Evolutionary conservation across 2,329 filamentous ascomycete species (phyloP).

Genomic region (Cladophialophora yegresii): DNA sequence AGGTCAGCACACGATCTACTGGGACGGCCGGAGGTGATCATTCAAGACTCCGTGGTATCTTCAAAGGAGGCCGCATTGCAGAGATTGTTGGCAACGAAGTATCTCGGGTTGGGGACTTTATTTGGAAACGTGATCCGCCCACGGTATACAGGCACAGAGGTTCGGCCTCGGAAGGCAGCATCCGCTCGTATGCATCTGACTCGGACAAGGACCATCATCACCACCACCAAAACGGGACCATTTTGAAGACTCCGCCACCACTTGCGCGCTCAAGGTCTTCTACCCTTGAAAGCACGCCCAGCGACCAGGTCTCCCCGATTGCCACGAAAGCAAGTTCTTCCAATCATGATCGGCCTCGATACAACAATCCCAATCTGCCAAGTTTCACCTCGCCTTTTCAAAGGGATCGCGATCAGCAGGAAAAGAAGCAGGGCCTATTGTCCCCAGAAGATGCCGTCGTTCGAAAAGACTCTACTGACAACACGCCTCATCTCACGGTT

Average conservation of each 20-base stretch:
- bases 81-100: slow-evolving; percentile 69
- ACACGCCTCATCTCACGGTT: slow-evolving; percentile 48
- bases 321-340: slow-evolving; percentile 15
- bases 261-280: slow-evolving; percentile 29
- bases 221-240: slow-evolving; percentile 33
- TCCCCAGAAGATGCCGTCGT: slow-evolving; percentile 27
- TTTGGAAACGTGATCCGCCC: slow-evolving; percentile 59
- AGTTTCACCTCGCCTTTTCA: slow-evolving; percentile 54
- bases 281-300: slow-evolving; percentile 31
- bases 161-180: slow-evolving; percentile 49
- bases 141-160: slow-evolving; percentile 44
- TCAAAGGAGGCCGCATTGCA: slow-evolving; percentile 75
- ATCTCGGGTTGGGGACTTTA: slow-evolving; percentile 61
- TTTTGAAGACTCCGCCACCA: slow-evolving; percentile 25
- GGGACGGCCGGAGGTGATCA: slow-evolving; percentile 48
- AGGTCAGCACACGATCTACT: slow-evolving; percentile 50
- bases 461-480: slow-evolving; percentile 39
- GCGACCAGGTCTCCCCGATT: slow-evolving; percentile 22
- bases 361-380: slow-evolving; percentile 52
- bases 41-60: slow-evolving; percentile 69
- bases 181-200: slow-evolving; percentile 51
- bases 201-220: slow-evolving; percentile 44
- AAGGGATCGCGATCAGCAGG: slow-evolving; percentile 42
- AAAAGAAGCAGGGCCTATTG: slow-evolving; percentile 39
- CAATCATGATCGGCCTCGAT: slow-evolving; percentile 38